phyloP scores from a whole-genome alignment of 768 basidiomycete species.

The Hypholoma fasciculare region DNA sequence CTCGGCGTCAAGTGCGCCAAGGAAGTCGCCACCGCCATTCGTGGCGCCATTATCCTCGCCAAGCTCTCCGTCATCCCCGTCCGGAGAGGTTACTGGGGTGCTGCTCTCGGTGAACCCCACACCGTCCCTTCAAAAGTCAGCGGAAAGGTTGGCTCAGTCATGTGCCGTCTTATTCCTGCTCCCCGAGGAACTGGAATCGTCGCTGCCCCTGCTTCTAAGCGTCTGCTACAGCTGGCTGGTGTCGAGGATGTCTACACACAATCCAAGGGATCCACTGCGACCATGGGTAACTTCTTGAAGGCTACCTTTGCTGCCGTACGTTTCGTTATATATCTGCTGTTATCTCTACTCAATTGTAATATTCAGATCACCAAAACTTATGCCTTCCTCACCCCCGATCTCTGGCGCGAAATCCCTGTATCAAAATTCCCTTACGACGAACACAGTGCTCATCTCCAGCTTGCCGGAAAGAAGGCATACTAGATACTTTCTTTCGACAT shows the following conservation, averaged over 20 bases:
- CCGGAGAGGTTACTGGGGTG: conserved; percentile 99
- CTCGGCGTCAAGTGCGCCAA: conserved; percentile 99
- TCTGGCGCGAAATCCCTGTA: conserved; percentile 93
- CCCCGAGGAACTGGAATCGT: conserved; percentile 99
- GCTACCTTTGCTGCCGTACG: conserved; percentile 91
- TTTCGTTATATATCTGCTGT: conserved; percentile 12
- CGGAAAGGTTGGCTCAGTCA: conserved; percentile 98
- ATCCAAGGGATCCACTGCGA: conserved; percentile 97
- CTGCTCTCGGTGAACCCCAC: conserved; percentile 97
- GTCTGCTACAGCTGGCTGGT: conserved; percentile 96
- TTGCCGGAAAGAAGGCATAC: conserved; percentile 81
- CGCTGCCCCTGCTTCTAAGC: conserved; percentile 96
- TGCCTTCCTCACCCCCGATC: conserved; percentile 95
- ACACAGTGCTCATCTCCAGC: conserved; percentile 89
- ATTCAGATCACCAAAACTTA: conserved; percentile 95
- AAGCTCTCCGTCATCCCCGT: conserved; percentile 98
- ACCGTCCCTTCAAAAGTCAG: conserved; percentile 98
- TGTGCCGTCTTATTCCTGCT: conserved; percentile 98
- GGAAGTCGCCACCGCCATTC: conserved; percentile 99
- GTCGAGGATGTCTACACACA: conserved; percentile 98
- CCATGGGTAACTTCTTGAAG: conserved; percentile 99
- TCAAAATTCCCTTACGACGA: conserved; percentile 94
- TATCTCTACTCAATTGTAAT: background rate
- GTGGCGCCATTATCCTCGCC: conserved; percentile 98
- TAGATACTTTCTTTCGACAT: conserved; percentile 28